Percentiles rank a stretch among this genome's conserved stretches.
Evolutionary conservation across 2,329 filamentous ascomycete species (phyloP).

Genomic region (Ciborinia camelliae): DNA sequence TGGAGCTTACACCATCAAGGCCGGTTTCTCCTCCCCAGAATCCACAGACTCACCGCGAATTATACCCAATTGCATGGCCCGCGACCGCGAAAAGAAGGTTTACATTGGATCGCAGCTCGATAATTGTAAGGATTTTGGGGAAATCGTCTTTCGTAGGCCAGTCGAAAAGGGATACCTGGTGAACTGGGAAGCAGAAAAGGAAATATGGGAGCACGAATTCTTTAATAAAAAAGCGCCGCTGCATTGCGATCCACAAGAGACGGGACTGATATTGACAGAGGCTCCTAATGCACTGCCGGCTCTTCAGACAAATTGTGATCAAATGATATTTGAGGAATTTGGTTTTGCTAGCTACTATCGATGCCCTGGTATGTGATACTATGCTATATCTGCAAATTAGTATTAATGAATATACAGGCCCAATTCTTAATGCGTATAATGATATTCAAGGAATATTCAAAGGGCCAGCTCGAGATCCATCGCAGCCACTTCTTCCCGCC

Average conservation of each 20-base stretch:
- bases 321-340: constrained; percentile 97
- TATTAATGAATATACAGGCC: constrained; percentile 46
- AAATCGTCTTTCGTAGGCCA: constrained; percentile 79
- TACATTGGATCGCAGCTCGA: constrained; percentile 79
- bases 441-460: constrained; percentile 68
- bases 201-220: constrained; percentile 91
- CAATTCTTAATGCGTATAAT: constrained; percentile 78
- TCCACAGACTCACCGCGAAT: constrained; percentile 56
- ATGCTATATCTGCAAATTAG: not conserved
- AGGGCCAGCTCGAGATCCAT: constrained; percentile 49
- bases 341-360: constrained; percentile 85
- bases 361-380: constrained; percentile 55
- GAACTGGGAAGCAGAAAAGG: constrained; percentile 94
- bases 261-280: constrained; percentile 81
- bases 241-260: constrained; percentile 72
- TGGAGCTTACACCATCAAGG: constrained; percentile 87
- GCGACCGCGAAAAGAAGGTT: constrained; percentile 72
- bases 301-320: constrained; percentile 86
- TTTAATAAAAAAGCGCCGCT: constrained; percentile 65
- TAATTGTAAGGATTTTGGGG: constrained; percentile 82
- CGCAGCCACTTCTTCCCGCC: constrained; percentile 52
- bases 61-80: constrained; percentile 86
- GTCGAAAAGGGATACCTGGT: constrained; percentile 94
- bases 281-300: constrained; percentile 77
- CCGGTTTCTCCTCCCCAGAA: constrained; percentile 59